Percentiles rank a stretch among this genome's conserved stretches.
Conservation (phyloP, 768 basidiomycete genomes). For the Mycena vitilis region DNA sequence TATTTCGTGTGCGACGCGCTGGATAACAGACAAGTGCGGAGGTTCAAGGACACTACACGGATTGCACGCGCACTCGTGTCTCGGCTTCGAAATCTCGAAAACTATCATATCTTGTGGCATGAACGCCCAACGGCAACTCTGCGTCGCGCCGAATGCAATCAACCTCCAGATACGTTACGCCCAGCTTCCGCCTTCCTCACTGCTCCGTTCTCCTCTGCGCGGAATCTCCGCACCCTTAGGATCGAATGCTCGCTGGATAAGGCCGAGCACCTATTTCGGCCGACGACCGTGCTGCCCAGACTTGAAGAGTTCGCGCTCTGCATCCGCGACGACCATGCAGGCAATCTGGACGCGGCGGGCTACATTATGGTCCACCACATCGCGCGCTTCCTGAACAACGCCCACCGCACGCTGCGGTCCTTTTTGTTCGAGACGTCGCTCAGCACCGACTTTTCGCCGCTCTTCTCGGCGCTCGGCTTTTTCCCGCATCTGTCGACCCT, state of each 20-base stretch:
- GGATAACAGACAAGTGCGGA: neutral
- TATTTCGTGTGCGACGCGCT: slow-evolving; percentile 31
- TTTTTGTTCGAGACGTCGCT: slow-evolving; percentile 34
- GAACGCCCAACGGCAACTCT: slow-evolving; percentile 24
- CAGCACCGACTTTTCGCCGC: slow-evolving; percentile 22
- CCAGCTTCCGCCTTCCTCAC: slow-evolving; percentile 18
- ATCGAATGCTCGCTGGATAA: slow-evolving; percentile 29
- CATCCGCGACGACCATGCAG: slow-evolving; percentile 24
- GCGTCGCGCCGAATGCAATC: slow-evolving; percentile 5
- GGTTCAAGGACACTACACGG: neutral
- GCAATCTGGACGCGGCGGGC: slow-evolving; percentile 15
- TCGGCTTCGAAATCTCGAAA: slow-evolving; percentile 20
- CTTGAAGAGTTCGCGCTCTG: slow-evolving; percentile 22
- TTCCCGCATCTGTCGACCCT: slow-evolving; percentile 25
- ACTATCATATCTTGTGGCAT: slow-evolving; percentile 31
- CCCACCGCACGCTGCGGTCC: slow-evolving; percentile 17
- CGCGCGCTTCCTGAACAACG: slow-evolving; percentile 30
- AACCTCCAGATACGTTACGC: neutral
- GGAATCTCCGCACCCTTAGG: slow-evolving; percentile 16
- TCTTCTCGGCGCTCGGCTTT: slow-evolving; percentile 24
- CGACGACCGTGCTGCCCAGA: slow-evolving; percentile 12
- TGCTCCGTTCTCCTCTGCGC: slow-evolving; percentile 20
- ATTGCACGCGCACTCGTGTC: neutral
- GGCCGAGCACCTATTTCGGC: slow-evolving; percentile 24
- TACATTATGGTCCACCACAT: slow-evolving; percentile 29